phyloP scores from a whole-genome alignment of 164 flowering plant species.

The Macadamia integrifolia region DNA sequence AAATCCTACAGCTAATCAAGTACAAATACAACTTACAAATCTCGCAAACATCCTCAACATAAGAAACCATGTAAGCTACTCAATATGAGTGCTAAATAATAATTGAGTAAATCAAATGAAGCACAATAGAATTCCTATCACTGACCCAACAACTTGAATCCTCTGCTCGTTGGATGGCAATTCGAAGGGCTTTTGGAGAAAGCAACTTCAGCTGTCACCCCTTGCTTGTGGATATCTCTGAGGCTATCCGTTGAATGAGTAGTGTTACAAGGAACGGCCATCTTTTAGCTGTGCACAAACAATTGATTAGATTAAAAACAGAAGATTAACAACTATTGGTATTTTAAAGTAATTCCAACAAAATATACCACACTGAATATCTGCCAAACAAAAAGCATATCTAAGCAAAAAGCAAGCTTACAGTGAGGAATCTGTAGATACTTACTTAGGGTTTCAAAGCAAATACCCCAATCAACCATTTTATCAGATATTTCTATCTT shows the following conservation, averaged over 20 bases:
- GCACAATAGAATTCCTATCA: neutral
- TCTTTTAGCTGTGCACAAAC: constrained; percentile 63
- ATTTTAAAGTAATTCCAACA: neutral
- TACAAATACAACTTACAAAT: neutral
- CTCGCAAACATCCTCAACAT: neutral
- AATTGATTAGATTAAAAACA: neutral
- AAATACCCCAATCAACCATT: too few species aligned
- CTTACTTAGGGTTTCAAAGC: too few species aligned
- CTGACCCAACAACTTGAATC: constrained; percentile 52
- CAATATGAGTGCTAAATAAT: neutral
- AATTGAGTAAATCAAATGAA: neutral
- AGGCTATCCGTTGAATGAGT: constrained; percentile 47
- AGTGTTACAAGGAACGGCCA: constrained; percentile 82
- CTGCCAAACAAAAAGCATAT: neutral
- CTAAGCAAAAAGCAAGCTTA: constrained; percentile 19
- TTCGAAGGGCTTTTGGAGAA: constrained; percentile 74
- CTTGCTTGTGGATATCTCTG: constrained; percentile 67
- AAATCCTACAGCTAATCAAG: neutral
- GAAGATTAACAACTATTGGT: too few species aligned
- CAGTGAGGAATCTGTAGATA: constrained; percentile 46
- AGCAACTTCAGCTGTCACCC: constrained; percentile 51
- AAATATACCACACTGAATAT: neutral
- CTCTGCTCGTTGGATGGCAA: constrained; percentile 62
- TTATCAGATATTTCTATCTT: too few species aligned
- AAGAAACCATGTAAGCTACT: neutral